These are phyloP conservation scores for Carpediemonas membranifera DNA, from an alignment of 78 protist species.

Conservation along the genomic window DNA sequence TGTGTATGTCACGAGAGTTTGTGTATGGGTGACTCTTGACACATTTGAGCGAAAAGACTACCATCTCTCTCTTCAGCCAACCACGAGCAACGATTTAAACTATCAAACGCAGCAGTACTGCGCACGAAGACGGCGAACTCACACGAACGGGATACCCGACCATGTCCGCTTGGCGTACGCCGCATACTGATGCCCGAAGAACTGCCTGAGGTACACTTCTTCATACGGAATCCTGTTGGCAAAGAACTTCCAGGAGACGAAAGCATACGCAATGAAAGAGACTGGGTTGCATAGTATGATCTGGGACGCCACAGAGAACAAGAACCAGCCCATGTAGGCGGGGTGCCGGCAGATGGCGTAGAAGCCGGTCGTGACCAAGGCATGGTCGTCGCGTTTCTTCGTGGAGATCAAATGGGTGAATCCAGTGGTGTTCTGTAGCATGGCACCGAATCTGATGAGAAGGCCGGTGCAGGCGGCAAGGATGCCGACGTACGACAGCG, in stretches of 20 bases:
- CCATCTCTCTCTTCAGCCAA: too few species aligned
- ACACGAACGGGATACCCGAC: constrained; percentile 1
- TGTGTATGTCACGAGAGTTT: too few species aligned
- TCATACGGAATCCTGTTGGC: constrained; percentile 16
- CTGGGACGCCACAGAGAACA: constrained; percentile 8
- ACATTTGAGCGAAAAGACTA: too few species aligned
- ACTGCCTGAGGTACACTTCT: background rate
- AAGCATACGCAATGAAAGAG: background rate
- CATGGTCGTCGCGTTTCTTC: background rate
- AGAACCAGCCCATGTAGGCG: constrained; percentile 16
- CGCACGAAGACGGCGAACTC: too few species aligned
- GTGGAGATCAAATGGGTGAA: constrained; percentile 10
- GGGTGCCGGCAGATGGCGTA: constrained; percentile 6
- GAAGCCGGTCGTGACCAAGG: constrained; percentile 6
- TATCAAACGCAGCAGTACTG: too few species aligned
- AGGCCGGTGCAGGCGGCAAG: background rate
- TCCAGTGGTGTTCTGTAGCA: too few species aligned
- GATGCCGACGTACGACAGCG: background rate
- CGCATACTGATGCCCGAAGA: constrained; percentile 2
- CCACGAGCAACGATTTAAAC: too few species aligned
- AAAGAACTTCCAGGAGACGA: constrained; percentile 6
- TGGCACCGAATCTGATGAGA: background rate
- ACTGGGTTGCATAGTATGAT: constrained; percentile 13
- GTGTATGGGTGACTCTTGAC: too few species aligned
- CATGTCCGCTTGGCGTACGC: too few species aligned